Evolutionary conservation across 1,284 basidiomycete species (phyloP).

Genomic region (Leccinum brunneo-olivaceum): DNA sequence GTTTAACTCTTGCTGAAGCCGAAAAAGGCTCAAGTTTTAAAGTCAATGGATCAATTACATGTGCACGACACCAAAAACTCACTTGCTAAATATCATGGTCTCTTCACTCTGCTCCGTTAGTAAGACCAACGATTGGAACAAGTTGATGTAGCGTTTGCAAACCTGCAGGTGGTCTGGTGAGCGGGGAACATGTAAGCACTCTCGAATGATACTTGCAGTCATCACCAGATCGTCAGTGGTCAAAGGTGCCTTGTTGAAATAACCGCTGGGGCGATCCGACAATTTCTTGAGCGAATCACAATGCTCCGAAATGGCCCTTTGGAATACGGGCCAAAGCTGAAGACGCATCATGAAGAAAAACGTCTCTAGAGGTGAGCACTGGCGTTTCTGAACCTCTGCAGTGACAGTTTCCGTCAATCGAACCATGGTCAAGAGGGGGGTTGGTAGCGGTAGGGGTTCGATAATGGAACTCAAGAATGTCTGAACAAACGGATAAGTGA

Average conservation of each 20-base stretch:
- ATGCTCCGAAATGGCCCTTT: conserved; percentile 82
- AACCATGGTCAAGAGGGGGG: conserved; percentile 82
- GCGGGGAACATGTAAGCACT: neutral
- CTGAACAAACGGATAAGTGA: conserved; percentile 32
- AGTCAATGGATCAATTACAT: neutral
- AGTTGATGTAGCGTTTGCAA: conserved; percentile 63
- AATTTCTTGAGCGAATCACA: conserved; percentile 75
- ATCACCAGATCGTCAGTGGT: conserved; percentile 67
- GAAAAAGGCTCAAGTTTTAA: conserved; percentile 55
- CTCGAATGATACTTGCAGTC: conserved; percentile 39
- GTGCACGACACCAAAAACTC: conserved; percentile 17
- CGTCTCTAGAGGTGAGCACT: conserved; percentile 71
- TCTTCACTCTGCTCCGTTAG: conserved; percentile 82
- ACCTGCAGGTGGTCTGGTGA: conserved; percentile 27
- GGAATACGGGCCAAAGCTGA: conserved; percentile 86
- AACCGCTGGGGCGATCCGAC: conserved; percentile 60
- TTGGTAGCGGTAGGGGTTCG: conserved; percentile 64
- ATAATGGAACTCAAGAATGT: conserved; percentile 59
- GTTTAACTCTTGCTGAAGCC: conserved; percentile 79
- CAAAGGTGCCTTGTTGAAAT: conserved; percentile 57
- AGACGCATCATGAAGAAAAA: conserved; percentile 76
- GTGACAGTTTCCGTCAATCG: conserved; percentile 78
- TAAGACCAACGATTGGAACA: conserved; percentile 77
- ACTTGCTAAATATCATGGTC: conserved; percentile 94
- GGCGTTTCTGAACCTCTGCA: conserved; percentile 65